Percentiles rank a stretch among this genome's conserved stretches.
Conservation (phyloP, 2,329 filamentous ascomycete genomes). For the Dothidotthia symphoricarpi region DNA sequence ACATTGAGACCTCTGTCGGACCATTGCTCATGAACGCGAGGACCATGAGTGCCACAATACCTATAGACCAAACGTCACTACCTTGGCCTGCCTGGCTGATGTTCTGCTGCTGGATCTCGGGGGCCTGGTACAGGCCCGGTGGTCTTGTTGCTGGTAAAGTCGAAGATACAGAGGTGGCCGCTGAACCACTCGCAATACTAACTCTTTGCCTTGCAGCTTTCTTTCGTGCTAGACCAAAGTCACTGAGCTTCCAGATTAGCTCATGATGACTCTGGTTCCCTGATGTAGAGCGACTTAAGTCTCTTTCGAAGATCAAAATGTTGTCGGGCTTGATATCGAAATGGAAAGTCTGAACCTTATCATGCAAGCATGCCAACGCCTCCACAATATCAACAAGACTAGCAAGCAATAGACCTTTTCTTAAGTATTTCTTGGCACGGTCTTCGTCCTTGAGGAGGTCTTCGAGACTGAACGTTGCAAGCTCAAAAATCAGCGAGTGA, state of each 20-base stretch:
- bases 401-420: neutral
- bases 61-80: constrained; percentile 6
- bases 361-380: constrained; percentile 1
- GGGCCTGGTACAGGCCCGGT: constrained; percentile 1
- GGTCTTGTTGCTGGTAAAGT: neutral
- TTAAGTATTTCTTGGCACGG: neutral
- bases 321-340: constrained; percentile 5
- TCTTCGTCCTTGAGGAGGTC: neutral
- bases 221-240: constrained; percentile 1
- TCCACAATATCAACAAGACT: constrained; percentile 2
- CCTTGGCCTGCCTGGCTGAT: neutral
- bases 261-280: neutral
- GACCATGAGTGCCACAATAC: constrained; percentile 1
- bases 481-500: constrained; percentile 2
- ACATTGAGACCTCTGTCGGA: neutral
- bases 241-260: constrained; percentile 1
- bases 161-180: neutral
- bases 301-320: constrained; percentile 2
- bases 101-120: constrained; percentile 1
- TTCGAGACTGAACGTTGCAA: constrained; percentile 2
- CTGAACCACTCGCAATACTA: too few relatives aligned
- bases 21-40: neutral
- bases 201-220: neutral
- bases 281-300: neutral
- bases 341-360: constrained; percentile 1